A percentile compares a stretch with the other conserved stretches of the same genome.
These are phyloP conservation scores for Penicillium daleae DNA, from an alignment of 495 filamentous ascomycete genomes.

Conservation along the genomic window DNA sequence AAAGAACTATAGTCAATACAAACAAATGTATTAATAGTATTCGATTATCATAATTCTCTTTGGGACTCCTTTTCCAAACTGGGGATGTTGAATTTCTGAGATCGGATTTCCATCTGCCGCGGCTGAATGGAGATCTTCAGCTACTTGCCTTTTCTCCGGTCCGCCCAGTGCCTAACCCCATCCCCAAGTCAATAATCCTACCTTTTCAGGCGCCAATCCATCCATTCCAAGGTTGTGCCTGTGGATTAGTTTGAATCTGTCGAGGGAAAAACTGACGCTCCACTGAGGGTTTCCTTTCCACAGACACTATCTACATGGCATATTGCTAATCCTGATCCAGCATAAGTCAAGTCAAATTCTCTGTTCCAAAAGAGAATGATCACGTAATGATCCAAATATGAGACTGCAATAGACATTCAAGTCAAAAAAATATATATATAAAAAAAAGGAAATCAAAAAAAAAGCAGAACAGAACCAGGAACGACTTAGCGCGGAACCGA, in stretches of 20 bases:
- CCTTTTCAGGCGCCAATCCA: conserved; percentile 1
- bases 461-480: conserved; percentile 9
- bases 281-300: not conserved
- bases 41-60: not conserved
- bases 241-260: not conserved
- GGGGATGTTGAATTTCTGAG: not conserved
- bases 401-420: not conserved
- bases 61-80: not conserved
- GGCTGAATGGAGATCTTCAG: conserved; percentile 9
- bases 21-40: not conserved
- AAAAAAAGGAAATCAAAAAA: conserved; percentile 5
- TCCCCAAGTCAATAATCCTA: not conserved
- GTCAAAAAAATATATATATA: too few species aligned
- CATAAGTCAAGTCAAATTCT: not conserved
- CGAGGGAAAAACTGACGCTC: not conserved
- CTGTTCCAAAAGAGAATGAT: not conserved
- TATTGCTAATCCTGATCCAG: not conserved
- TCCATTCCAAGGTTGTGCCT: not conserved
- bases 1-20: too few species aligned
- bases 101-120: conserved; percentile 9
- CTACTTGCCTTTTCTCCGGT: not conserved
- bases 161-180: not conserved
- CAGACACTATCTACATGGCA: not conserved
- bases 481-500: conserved; percentile 12
- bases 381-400: not conserved